A percentile compares a stretch with the other conserved stretches of the same genome.
Conservation (phyloP, 139 green algal species). For the Chlorella sorokiniana region DNA sequence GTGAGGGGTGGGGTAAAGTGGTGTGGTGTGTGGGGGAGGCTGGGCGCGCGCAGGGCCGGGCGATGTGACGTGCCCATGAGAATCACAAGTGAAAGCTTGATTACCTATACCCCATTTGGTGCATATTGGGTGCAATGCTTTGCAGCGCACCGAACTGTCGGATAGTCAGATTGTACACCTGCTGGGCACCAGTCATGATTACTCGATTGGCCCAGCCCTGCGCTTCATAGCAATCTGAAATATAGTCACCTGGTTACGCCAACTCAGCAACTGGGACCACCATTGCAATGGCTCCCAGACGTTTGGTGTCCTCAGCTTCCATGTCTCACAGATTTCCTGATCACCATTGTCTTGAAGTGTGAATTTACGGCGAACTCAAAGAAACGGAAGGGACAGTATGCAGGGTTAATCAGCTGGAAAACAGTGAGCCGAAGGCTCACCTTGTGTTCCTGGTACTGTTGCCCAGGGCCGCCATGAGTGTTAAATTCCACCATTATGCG, state of each 20-base stretch:
- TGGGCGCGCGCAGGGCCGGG: constrained; percentile 38
- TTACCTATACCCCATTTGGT: constrained; percentile 68
- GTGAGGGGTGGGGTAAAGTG: no score
- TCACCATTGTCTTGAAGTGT: not conserved
- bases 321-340: constrained; percentile 93
- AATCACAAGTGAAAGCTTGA: no score
- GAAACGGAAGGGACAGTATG: not conserved
- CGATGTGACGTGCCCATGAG: no score
- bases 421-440: not conserved
- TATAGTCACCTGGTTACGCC: constrained; percentile 81
- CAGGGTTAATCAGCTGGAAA: not conserved
- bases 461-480: constrained; percentile 40
- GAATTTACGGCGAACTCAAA: not conserved
- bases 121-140: constrained; percentile 68
- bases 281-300: constrained; percentile 89
- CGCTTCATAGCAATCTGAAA: not conserved
- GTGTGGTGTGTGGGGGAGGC: no score
- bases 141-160: constrained; percentile 70
- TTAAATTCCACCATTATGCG: constrained; percentile 76
- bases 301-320: constrained; percentile 93
- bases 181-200: not conserved
- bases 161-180: constrained; percentile 96
- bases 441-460: constrained; percentile 62
- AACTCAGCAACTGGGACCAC: constrained; percentile 94
- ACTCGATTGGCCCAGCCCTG: not conserved